phyloP scores from a whole-genome alignment of 1,139 yeast species.

The Zygoascus meyerae region DNA sequence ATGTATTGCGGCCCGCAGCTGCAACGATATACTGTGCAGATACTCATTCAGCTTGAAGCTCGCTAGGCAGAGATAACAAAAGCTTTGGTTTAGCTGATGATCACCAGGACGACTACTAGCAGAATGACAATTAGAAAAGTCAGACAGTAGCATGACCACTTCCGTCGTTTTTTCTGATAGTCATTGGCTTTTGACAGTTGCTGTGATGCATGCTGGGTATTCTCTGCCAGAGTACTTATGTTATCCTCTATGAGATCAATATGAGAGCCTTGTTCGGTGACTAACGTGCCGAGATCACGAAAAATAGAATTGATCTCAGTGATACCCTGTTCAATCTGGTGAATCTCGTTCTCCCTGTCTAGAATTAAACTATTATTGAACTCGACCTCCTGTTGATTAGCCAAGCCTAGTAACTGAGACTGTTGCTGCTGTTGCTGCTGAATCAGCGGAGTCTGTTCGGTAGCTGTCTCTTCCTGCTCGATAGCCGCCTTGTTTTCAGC shows the following conservation, averaged over 20 bases:
- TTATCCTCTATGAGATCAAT: constrained; percentile 80
- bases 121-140: constrained; percentile 43
- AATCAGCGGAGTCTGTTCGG: constrained; percentile 28
- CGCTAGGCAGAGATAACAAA: no score
- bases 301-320: constrained; percentile 80
- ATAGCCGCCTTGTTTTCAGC: constrained; percentile 18
- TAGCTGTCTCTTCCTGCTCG: constrained; percentile 30
- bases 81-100: not conserved
- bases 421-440: constrained; percentile 37
- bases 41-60: no score
- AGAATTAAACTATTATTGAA: constrained; percentile 63
- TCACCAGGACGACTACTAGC: constrained; percentile 32
- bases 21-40: no score
- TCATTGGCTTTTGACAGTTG: constrained; percentile 70
- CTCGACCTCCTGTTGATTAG: constrained; percentile 63
- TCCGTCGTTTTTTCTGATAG: constrained; percentile 62
- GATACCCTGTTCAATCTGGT: constrained; percentile 68
- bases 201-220: constrained; percentile 63
- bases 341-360: constrained; percentile 69
- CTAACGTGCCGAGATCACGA: constrained; percentile 70
- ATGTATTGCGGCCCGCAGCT: no score
- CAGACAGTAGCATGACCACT: constrained; percentile 66
- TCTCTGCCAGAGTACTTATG: constrained; percentile 56
- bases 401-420: constrained; percentile 32
- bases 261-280: constrained; percentile 78